A percentile compares a stretch with the other conserved stretches of the same genome.
phyloP scores from a whole-genome alignment of 2,329 filamentous ascomycete genomes.

The Acrocalymma vagum region DNA sequence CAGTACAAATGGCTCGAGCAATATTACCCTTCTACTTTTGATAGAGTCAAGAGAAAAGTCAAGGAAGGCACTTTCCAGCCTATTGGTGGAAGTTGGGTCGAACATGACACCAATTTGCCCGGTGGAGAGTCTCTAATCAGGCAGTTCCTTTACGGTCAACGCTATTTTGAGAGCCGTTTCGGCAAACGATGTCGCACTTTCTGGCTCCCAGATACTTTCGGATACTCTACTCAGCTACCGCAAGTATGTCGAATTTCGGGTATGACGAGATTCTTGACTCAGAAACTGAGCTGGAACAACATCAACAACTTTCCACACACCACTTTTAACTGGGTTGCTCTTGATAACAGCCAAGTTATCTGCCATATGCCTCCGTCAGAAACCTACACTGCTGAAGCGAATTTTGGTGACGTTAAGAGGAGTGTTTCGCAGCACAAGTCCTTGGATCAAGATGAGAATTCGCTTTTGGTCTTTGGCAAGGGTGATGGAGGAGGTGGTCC shows the following conservation, averaged over 20 bases:
- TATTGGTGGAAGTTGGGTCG: constrained; percentile 97
- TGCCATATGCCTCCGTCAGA: constrained; percentile 97
- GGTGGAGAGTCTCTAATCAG: constrained; percentile 93
- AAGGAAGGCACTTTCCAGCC: constrained; percentile 91
- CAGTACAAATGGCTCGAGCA: constrained; percentile 98
- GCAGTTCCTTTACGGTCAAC: constrained; percentile 94
- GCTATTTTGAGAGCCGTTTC: constrained; percentile 93
- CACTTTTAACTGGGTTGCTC: constrained; percentile 97
- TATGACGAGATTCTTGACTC: constrained; percentile 96
- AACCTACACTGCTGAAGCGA: constrained; percentile 92
- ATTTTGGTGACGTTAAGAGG: constrained; percentile 92
- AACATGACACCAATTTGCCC: constrained; percentile 97
- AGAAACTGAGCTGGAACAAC: constrained; percentile 99
- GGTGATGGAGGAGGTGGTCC: constrained; percentile 96
- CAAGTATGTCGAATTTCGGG: constrained; percentile 93
- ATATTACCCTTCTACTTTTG: constrained; percentile 86
- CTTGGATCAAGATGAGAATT: constrained; percentile 90
- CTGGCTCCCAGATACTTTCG: constrained; percentile 98
- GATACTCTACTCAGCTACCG: constrained; percentile 93
- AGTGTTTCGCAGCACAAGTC: constrained; percentile 95
- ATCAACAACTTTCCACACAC: constrained; percentile 99
- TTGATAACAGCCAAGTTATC: constrained; percentile 95
- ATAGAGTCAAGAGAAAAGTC: constrained; percentile 90
- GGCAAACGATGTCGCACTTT: constrained; percentile 89
- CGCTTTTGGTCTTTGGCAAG: constrained; percentile 92